These are phyloP conservation scores for Lathyrus tuberosus DNA, from an alignment of 306 rosid genomes.

Conservation along the genomic window DNA sequence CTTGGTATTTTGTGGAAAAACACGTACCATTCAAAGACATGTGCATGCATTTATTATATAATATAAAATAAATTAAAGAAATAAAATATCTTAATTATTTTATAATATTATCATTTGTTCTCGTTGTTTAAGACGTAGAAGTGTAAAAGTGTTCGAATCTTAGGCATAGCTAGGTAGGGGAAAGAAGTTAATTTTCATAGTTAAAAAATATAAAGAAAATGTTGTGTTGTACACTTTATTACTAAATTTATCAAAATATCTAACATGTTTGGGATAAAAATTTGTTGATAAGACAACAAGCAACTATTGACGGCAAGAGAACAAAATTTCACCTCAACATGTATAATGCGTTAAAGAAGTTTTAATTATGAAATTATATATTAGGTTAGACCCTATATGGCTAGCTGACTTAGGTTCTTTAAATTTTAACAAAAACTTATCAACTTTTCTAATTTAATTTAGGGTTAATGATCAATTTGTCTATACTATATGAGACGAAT, in stretches of 20 bases:
- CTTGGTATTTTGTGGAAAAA: constrained; percentile 45
- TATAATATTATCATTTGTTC: constrained; percentile 4
- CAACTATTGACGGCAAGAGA: neutral
- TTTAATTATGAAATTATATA: neutral
- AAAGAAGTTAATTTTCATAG: neutral
- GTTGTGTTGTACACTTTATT: neutral
- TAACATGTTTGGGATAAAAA: neutral
- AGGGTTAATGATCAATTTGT: too few relatives aligned
- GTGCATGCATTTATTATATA: neutral
- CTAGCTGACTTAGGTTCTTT: neutral
- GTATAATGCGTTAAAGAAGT: neutral
- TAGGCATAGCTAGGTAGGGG: constrained; percentile 9
- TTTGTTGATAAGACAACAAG: neutral
- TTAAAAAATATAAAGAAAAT: neutral
- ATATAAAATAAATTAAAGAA: neutral
- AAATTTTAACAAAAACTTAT: neutral
- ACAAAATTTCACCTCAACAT: neutral
- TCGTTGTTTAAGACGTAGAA: constrained; percentile 31
- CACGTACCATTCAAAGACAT: constrained; percentile 45
- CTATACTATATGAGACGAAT: too few relatives aligned
- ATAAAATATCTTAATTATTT: neutral
- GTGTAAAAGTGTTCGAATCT: constrained; percentile 42
- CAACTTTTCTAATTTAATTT: neutral
- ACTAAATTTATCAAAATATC: neutral
- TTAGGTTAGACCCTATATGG: constrained; percentile 33